Base-by-base conservation (phyloP, 1,284 basidiomycete species). In the Ceratobasidium sp. region DNA sequence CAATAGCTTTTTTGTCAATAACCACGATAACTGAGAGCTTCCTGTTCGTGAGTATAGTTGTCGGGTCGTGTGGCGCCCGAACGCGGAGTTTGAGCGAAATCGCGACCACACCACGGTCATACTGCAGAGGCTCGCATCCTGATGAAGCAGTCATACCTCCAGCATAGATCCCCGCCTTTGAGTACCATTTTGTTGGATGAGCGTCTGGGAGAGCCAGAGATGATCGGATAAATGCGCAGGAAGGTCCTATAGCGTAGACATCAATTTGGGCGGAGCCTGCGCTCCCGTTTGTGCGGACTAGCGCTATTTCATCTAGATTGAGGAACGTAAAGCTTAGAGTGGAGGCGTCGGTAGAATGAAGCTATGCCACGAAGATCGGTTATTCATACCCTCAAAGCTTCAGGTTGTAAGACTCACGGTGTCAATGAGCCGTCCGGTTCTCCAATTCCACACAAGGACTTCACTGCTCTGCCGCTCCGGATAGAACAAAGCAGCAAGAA, bases 381-480 rank as follows among this genome's bases (percentile, higher is more conserved):
- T 54, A 34, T 68, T 22, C 29, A 16, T 31, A n/a, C 19, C 5
- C 29, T 14, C 22, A 19, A 5, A 5, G 43, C n/a, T n/a, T 22
- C 39, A 14, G 16, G 8, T 62, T 24, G 24, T 43, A 24, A 24
- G 31, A 43, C 66, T 69, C 39, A 69, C 66, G 11, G 27, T 46
- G 22, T 43, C 66, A 43, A 69, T 58, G 1, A 69, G 39, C 49
- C 19, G 31, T 41, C 64, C 66, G 22, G 37, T 41, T 27, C 29
- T 69, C 66, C 66, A 69, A 29, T 69, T 69, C 66, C 66, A 69
- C 9, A 69, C 6, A 31, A 69, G 19, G 5, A 58, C 66, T 6
- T 37, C 66, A 27, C 37, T 56, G 27, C 39, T 56, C 22, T 54
- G 66, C 37, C 37, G 51, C 13, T 69, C 66, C 5, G 66, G 54